Evolutionary conservation across 2,329 filamentous ascomycete species (phyloP).

Genomic region (Aspergillus udagawae): DNA sequence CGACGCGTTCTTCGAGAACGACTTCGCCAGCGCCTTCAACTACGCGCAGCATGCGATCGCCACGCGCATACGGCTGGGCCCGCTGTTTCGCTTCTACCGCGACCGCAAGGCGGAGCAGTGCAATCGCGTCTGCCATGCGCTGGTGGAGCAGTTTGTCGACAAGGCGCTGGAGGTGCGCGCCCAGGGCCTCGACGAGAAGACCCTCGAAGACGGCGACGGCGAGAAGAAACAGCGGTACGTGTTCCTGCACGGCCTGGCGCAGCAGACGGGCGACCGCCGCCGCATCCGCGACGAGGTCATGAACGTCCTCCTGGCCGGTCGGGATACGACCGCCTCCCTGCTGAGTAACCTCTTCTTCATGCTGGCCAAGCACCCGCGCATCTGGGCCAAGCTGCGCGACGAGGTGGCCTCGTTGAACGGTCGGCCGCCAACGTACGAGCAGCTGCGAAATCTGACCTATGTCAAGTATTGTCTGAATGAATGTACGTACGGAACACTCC

Average conservation of each 20-base stretch:
- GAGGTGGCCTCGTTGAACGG: conserved; percentile 9
- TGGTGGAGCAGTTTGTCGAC: conserved; percentile 30
- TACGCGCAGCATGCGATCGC: conserved; percentile 14
- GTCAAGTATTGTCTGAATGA: neutral
- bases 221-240: conserved; percentile 26
- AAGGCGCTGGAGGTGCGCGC: conserved; percentile 23
- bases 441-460: neutral
- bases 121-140: conserved; percentile 33
- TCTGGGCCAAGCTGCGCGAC: conserved; percentile 28
- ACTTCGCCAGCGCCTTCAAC: conserved; percentile 16
- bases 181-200: neutral
- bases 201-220: conserved; percentile 14
- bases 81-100: neutral
- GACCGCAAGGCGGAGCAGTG: conserved; percentile 19
- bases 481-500: neutral
- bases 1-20: conserved; percentile 5
- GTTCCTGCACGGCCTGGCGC: conserved; percentile 42
- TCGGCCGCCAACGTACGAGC: neutral
- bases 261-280: conserved; percentile 37
- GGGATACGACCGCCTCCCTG: conserved; percentile 45
- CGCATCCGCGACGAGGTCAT: conserved; percentile 41
- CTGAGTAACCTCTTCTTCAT: conserved; percentile 41
- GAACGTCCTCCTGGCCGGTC: conserved; percentile 45
- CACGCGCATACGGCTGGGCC: neutral
- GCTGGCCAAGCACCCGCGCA: conserved; percentile 33